Base-by-base conservation (phyloP, 495 filamentous ascomycete species). In the Aspergillus conjunctus region DNA sequence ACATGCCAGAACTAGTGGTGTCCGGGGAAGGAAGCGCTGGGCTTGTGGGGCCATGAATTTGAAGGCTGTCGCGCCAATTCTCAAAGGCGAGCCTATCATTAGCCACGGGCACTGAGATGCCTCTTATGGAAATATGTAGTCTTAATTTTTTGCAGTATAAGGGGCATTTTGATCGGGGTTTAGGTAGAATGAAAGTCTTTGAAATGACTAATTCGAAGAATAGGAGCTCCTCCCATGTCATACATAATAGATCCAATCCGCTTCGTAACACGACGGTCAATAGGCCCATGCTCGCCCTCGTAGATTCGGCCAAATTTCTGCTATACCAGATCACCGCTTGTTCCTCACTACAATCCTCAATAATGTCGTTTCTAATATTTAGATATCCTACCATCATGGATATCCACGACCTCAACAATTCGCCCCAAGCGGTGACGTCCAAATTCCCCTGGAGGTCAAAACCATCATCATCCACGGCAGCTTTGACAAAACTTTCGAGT, bases 191-290 rank as follows among this genome's bases (percentile, higher is more conserved):
- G 33, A 37, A 7, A 37, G 12, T 37, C 7, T 7, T 12, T 12
- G 33, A 37, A 12, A 37, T 7, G 33, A 7, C 33, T 7, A 7
- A 37, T 37, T 37, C 33, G 12, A 7, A 37, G 7, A 37, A 37
- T 37, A 37, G 33, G 33, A 12, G 7, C 12, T 7, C 33, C 7
- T 37, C 7, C 7, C 54, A 45, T 56, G 26, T 46, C 54, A n/a
- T 26, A 22, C 7, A 21, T 17, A 17, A 55, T 22, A 9, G 56
- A 59, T 4, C 56, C 56, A 1, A 59, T 15, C 10, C 56, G 56
- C 15, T 59, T 59, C 21, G 56, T 4, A 51, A 59, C 10, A 30
- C 56, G 56, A 1, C 56, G 56, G 39, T 59, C 48, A 4, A 59
- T 44, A 30, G 56, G 56, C 1, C 56, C 56, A 20, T 10, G 18